These are phyloP conservation scores for Chytridiales sp. DNA, from an alignment of 371 early-diverging fungal species.

Conservation along the genomic window DNA sequence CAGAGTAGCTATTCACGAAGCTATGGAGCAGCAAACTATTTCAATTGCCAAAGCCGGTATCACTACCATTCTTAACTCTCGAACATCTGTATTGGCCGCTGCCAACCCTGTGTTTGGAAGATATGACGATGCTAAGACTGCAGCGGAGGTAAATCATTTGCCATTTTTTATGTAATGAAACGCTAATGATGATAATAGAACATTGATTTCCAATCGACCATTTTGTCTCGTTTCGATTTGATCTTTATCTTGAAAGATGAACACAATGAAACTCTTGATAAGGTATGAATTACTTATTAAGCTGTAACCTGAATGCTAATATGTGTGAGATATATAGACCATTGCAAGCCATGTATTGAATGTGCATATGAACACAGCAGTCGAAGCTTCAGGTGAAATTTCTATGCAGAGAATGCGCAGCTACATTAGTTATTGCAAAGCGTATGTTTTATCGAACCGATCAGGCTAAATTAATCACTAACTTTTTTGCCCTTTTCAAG, in stretches of 20 bases:
- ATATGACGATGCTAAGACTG: conserved; percentile 97
- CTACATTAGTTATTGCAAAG: conserved; percentile 92
- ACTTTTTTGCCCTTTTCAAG: conserved; percentile 25
- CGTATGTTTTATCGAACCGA: conserved; percentile 46
- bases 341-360: conserved; percentile 92
- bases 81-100: conserved; percentile 98
- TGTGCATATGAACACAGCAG: conserved; percentile 76
- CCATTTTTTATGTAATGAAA: not conserved
- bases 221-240: conserved; percentile 98
- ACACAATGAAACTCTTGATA: conserved; percentile 53
- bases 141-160: conserved; percentile 71
- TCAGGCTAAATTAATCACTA: not conserved
- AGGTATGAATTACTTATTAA: conserved; percentile 13
- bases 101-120: conserved; percentile 99
- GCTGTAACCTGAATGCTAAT: conserved; percentile 21
- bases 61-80: conserved; percentile 98
- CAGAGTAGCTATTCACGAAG: conserved; percentile 99
- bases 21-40: conserved; percentile 99
- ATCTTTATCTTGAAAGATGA: conserved; percentile 79
- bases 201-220: conserved; percentile 99
- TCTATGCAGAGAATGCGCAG: conserved; percentile 89
- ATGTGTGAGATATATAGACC: conserved; percentile 50
- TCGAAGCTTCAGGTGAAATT: conserved; percentile 63
- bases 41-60: conserved; percentile 99
- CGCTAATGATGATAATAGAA: no score